Conservation (phyloP, 768 basidiomycete species). For the Tulasnella sp. region DNA sequence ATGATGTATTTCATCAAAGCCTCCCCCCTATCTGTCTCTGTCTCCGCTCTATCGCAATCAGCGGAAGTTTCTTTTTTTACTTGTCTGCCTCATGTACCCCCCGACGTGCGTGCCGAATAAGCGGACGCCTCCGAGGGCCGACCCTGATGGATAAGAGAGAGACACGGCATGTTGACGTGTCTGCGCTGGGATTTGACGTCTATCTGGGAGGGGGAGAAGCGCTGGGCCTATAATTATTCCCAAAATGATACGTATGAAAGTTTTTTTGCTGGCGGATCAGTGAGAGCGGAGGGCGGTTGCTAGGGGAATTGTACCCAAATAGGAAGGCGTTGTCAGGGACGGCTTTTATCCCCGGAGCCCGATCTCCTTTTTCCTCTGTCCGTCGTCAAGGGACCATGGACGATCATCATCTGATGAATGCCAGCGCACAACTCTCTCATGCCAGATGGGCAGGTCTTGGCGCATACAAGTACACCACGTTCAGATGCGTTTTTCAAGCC, state of each 20-base stretch:
- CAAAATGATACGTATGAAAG: background rate
- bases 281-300: background rate
- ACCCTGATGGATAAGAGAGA: background rate
- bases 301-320: background rate
- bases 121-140: background rate
- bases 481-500: background rate
- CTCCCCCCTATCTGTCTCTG: background rate
- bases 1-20: background rate
- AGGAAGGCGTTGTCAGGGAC: background rate
- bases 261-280: background rate
- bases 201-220: background rate
- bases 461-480: background rate
- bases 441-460: background rate
- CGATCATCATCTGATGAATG: background rate
- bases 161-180: background rate
- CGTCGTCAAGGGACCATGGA: background rate
- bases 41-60: background rate
- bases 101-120: background rate
- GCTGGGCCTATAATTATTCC: background rate
- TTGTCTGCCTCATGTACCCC: background rate
- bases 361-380: background rate
- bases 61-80: background rate
- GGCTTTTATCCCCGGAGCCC: background rate
- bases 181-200: background rate
- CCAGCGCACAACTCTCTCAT: background rate